phyloP scores from a whole-genome alignment of 768 basidiomycete species.

The Rhodotorula babjevae region DNA sequence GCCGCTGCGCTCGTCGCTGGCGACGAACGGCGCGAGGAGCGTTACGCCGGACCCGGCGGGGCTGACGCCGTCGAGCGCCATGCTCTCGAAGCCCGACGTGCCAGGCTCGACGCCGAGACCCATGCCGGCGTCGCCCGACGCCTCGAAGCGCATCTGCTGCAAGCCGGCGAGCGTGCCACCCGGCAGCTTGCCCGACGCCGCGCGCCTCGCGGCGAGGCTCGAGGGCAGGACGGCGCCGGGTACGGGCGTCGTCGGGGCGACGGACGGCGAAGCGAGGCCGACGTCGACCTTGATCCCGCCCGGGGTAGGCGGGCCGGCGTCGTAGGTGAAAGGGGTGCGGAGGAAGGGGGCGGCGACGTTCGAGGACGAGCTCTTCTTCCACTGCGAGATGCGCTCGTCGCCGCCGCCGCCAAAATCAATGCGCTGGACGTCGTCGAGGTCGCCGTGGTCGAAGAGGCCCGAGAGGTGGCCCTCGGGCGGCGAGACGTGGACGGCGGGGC shows the following conservation, averaged over 20 bases:
- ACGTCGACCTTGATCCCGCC: neutral
- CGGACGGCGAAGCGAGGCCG: neutral
- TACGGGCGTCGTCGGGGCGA: neutral
- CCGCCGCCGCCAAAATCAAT: too few relatives aligned
- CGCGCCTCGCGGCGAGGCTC: constrained; percentile 26
- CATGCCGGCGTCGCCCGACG: constrained; percentile 20
- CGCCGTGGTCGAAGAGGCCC: constrained; percentile 2
- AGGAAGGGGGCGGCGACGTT: neutral
- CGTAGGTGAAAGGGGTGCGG: constrained; percentile 1
- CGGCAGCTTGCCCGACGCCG: constrained; percentile 26
- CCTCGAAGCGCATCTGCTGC: constrained; percentile 38
- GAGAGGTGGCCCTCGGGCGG: constrained; percentile 11
- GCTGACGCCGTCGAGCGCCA: neutral
- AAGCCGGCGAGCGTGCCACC: constrained; percentile 30
- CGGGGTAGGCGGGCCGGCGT: neutral
- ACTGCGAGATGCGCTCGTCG: neutral
- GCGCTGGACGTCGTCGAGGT: neutral
- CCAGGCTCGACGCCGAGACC: constrained; percentile 36
- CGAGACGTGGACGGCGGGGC: constrained; percentile 19
- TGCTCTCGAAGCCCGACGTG: constrained; percentile 16
- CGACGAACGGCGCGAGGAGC: constrained; percentile 9
- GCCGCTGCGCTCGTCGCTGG: neutral
- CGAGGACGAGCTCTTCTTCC: neutral
- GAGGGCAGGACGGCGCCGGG: neutral
- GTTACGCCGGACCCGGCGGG: constrained; percentile 10